phyloP scores from a whole-genome alignment of 2,329 filamentous ascomycete species.

The Aspergillus hortae region DNA sequence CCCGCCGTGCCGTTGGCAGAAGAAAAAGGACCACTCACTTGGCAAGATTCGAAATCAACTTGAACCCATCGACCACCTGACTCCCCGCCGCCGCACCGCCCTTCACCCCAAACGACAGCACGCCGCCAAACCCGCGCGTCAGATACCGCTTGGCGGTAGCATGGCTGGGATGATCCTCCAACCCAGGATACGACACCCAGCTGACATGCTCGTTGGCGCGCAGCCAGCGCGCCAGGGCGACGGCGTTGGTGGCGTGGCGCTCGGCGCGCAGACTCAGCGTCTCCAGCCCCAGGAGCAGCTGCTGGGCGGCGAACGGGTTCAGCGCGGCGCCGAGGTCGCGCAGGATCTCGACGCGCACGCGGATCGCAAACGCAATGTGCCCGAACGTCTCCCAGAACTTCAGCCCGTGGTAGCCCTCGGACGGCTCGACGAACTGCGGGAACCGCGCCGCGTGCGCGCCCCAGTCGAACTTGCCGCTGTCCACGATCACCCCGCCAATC shows the following conservation, averaged over 20 bases:
- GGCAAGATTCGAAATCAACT: constrained; percentile 90
- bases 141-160: constrained; percentile 82
- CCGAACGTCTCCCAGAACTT: constrained; percentile 95
- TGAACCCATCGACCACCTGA: constrained; percentile 89
- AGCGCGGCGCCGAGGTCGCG: constrained; percentile 79
- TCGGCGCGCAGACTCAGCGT: constrained; percentile 84
- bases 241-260: constrained; percentile 79
- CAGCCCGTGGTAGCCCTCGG: constrained; percentile 85
- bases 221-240: constrained; percentile 76
- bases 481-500: constrained; percentile 53
- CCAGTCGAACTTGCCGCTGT: constrained; percentile 71
- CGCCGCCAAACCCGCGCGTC: constrained; percentile 78
- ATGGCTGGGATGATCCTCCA: constrained; percentile 78
- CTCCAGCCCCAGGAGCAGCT: constrained; percentile 84
- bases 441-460: constrained; percentile 78
- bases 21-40: constrained; percentile 52
- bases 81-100: constrained; percentile 79
- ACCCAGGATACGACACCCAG: constrained; percentile 92
- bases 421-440: constrained; percentile 84
- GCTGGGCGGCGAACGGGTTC: constrained; percentile 89
- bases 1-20: too few species aligned
- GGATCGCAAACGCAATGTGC: constrained; percentile 72
- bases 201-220: constrained; percentile 77
- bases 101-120: constrained; percentile 90
- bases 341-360: constrained; percentile 82